A percentile compares a stretch with the other conserved stretches of the same genome.
phyloP scores from a whole-genome alignment of 2,329 filamentous ascomycete genomes.

The Allantophomopsis cytisporea region DNA sequence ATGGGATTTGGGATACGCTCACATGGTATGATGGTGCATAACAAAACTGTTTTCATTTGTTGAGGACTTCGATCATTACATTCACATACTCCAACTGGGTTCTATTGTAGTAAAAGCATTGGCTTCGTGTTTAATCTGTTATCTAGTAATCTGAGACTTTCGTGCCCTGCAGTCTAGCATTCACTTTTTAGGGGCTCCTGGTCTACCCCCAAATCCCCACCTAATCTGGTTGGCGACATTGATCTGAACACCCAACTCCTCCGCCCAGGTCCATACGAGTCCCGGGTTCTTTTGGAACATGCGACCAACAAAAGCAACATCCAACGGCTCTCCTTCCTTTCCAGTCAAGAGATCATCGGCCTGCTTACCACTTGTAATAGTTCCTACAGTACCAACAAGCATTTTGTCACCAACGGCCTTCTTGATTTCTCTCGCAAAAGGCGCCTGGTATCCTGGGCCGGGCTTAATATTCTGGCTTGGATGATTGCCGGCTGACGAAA shows the following conservation, averaged over 20 bases:
- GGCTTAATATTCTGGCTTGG: conserved; percentile 38
- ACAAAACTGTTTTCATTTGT: too few species aligned
- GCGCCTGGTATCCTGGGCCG: conserved; percentile 56
- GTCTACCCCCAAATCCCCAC: conserved; percentile 36
- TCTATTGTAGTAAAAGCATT: too few species aligned
- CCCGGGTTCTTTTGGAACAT: conserved; percentile 46
- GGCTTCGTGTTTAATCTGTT: too few species aligned
- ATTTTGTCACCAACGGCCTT: conserved; percentile 49
- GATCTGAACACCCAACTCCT: conserved; percentile 33
- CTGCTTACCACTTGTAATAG: conserved; percentile 27
- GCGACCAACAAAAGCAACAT: conserved; percentile 34
- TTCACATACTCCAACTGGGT: too few species aligned
- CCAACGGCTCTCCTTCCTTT: conserved; percentile 24
- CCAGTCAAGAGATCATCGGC: conserved; percentile 32
- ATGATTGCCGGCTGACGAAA: conserved; percentile 55
- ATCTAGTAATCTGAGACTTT: too few species aligned
- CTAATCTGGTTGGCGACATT: conserved; percentile 37
- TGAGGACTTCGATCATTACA: too few species aligned
- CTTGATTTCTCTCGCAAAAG: conserved; percentile 58
- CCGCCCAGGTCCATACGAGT: conserved; percentile 39
- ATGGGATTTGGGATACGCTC: too few species aligned
- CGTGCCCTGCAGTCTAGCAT: too few species aligned
- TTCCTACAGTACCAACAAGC: conserved; percentile 31
- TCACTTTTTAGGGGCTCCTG: conserved; percentile 2
- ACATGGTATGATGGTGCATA: too few species aligned